Percentiles rank a stretch among this genome's conserved stretches.
Conservation (phyloP, 352 stramenopile genomes). For the Globisporangium ultimum region DNA sequence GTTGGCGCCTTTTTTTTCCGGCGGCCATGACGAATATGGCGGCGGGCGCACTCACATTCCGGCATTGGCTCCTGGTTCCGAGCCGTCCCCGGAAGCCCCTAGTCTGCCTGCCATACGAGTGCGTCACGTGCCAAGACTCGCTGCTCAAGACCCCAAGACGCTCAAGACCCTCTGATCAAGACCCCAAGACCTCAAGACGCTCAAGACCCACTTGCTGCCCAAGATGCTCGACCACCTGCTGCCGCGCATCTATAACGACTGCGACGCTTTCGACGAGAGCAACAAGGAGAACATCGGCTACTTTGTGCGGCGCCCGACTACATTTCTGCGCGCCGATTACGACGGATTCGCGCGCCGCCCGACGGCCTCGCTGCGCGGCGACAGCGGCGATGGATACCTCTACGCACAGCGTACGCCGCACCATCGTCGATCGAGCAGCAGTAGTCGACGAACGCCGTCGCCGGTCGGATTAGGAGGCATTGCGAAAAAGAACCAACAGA, state of each 20-base stretch:
- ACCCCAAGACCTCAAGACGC: conserved; percentile 13
- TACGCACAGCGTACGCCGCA: background rate
- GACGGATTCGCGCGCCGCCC: conserved; percentile 2
- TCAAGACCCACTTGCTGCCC: conserved; percentile 5
- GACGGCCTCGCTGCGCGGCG: conserved; percentile 11
- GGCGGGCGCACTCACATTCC: no score
- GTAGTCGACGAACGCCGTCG: conserved; percentile 1
- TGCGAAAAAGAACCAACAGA: conserved; percentile 6
- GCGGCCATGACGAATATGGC: no score
- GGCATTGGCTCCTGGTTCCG: no score
- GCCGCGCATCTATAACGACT: conserved; percentile 39
- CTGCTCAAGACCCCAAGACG: background rate
- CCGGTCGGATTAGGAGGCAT: conserved; percentile 1
- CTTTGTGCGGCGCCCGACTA: conserved; percentile 31
- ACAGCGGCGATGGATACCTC: background rate
- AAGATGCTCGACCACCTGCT: conserved; percentile 41
- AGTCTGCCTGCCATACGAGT: no score
- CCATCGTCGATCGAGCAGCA: background rate
- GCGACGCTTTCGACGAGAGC: conserved; percentile 35
- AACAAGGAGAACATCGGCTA: conserved; percentile 78
- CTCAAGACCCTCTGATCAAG: conserved; percentile 1
- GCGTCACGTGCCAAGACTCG: background rate
- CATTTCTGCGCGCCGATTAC: conserved; percentile 10
- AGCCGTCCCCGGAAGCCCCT: no score
- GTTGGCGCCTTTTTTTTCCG: no score